These are phyloP conservation scores for Sophora flavescens DNA, from an alignment of 306 rosid species.

Conservation along the genomic window DNA sequence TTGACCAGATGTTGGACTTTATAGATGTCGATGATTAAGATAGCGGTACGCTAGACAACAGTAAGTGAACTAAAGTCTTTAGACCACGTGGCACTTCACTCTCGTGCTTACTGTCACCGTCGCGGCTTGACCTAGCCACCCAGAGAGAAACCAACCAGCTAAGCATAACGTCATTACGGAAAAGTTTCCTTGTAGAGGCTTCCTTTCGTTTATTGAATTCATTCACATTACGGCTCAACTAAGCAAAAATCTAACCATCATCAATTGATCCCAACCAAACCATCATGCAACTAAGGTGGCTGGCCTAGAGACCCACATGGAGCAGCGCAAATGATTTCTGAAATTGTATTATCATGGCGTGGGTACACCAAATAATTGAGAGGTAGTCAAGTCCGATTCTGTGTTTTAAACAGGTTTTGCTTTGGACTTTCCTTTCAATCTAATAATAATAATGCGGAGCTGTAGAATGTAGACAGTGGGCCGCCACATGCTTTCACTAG, in stretches of 20 bases:
- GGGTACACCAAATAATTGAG: not conserved
- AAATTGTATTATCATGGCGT: not conserved
- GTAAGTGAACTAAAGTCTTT: too few species aligned
- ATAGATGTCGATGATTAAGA: not conserved
- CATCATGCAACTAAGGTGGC: not conserved
- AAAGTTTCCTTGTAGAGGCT: not conserved
- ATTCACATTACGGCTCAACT: not conserved
- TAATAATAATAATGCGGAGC: not conserved
- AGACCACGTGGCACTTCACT: conserved; percentile 31
- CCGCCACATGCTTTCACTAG: not conserved
- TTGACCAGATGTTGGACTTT: not conserved
- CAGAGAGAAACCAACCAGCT: conserved; percentile 29
- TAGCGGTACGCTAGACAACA: conserved; percentile 1
- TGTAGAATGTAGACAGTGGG: not conserved
- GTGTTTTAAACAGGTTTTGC: not conserved
- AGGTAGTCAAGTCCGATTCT: not conserved
- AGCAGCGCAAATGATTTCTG: not conserved
- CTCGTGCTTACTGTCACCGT: not conserved
- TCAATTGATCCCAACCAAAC: not conserved
- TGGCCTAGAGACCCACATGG: not conserved
- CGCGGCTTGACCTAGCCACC: not conserved
- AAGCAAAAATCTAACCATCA: not conserved
- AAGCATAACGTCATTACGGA: conserved; percentile 30
- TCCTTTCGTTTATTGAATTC: conserved; percentile 1
- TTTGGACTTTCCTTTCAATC: not conserved